Conservation (phyloP, 2,329 filamentous ascomycete species). For the Gaeumannomyces tritici region DNA sequence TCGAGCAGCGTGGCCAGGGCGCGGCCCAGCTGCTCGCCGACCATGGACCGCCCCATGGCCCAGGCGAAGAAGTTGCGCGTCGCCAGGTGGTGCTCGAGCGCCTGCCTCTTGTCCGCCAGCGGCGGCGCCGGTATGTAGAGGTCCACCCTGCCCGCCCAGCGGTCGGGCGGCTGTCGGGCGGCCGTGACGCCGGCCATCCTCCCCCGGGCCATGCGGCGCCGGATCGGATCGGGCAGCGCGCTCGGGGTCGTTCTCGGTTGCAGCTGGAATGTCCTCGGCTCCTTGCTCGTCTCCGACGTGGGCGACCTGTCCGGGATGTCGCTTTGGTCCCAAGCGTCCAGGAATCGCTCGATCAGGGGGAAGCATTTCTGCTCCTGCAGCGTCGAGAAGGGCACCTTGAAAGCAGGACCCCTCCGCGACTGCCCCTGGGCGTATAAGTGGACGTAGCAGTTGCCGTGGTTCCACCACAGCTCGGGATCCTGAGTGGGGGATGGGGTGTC, state of each 20-base stretch:
- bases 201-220: constrained; percentile 10
- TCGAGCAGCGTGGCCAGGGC: constrained; percentile 56
- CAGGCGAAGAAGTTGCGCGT: constrained; percentile 72
- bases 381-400: constrained; percentile 51
- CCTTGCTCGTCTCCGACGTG: constrained; percentile 1
- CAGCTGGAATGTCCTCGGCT: constrained; percentile 9
- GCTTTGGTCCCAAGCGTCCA: constrained; percentile 16
- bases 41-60: constrained; percentile 53
- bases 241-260: constrained; percentile 11
- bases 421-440: constrained; percentile 58
- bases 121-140: constrained; percentile 62
- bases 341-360: constrained; percentile 46
- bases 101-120: constrained; percentile 38
- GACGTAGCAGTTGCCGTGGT: constrained; percentile 59
- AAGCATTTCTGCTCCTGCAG: constrained; percentile 49
- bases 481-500: constrained; percentile 20
- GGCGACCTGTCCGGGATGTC: constrained; percentile 15
- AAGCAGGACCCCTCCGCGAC: constrained; percentile 56
- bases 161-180: neutral
- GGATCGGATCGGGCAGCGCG: constrained; percentile 11
- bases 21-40: constrained; percentile 55
- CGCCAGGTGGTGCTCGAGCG: constrained; percentile 54
- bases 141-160: constrained; percentile 30
- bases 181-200: neutral
- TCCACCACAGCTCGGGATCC: constrained; percentile 65